These are phyloP conservation scores for Trichoderma polysporum DNA, from an alignment of 2,329 filamentous ascomycete genomes.

Conservation along the genomic window DNA sequence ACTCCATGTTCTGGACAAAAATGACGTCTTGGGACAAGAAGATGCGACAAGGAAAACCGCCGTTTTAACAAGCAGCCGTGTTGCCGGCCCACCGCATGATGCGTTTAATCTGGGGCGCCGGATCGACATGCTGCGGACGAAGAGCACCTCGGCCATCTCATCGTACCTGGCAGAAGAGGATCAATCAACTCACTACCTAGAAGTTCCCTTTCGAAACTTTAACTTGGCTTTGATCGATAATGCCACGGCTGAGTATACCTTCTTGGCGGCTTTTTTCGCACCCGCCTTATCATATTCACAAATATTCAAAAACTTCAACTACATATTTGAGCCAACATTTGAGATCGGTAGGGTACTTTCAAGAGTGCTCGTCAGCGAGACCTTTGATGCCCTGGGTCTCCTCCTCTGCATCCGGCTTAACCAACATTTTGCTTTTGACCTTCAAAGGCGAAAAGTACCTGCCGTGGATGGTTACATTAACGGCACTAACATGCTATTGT, in stretches of 20 bases:
- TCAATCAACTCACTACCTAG: conserved; percentile 79
- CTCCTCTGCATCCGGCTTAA: conserved; percentile 91
- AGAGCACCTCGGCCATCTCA: conserved; percentile 72
- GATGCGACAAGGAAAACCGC: conserved; percentile 64
- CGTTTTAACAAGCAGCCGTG: conserved; percentile 49
- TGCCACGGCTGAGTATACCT: conserved; percentile 90
- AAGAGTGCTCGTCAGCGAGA: conserved; percentile 71
- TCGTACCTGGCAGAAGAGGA: conserved; percentile 93
- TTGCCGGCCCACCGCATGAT: conserved; percentile 67
- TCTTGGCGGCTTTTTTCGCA: conserved; percentile 86
- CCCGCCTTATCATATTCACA: conserved; percentile 71
- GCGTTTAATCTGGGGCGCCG: conserved; percentile 86
- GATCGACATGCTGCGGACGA: conserved; percentile 74
- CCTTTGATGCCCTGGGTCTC: conserved; percentile 81
- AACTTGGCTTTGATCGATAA: conserved; percentile 94
- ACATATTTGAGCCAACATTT: conserved; percentile 89
- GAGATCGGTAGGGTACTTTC: conserved; percentile 76
- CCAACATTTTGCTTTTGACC: conserved; percentile 89
- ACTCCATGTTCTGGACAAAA: conserved; percentile 77
- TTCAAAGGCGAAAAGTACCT: conserved; percentile 87
- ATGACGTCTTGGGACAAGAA: conserved; percentile 80
- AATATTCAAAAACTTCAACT: conserved; percentile 78
- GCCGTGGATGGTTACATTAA: conserved; percentile 91
- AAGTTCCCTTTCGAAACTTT: conserved; percentile 89
- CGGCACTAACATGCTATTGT: conserved; percentile 90